Evolutionary conservation across 108 stramenopile genomes (phyloP).

Genomic region (Aurantiochytrium sp.): DNA sequence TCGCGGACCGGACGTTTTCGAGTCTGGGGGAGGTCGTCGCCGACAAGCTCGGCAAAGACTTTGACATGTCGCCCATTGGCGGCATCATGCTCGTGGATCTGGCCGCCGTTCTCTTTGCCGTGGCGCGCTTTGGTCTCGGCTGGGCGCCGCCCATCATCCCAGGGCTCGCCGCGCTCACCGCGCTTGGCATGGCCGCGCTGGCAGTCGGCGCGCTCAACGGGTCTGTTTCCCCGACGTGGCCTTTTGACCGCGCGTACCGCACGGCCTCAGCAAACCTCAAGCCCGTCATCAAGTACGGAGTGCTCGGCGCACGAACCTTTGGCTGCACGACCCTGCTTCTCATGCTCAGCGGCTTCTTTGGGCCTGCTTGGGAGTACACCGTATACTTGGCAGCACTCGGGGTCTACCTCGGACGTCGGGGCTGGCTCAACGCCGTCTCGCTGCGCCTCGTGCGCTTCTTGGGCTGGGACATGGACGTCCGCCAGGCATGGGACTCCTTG

Average conservation of each 20-base stretch:
- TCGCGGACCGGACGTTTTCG: slow-evolving; percentile 14
- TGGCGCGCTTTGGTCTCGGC: background rate
- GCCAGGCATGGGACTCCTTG: background rate
- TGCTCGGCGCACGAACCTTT: background rate
- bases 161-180: background rate
- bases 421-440: background rate
- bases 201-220: background rate
- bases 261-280: background rate
- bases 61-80: background rate
- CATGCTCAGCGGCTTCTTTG: background rate
- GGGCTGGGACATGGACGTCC: slow-evolving; percentile 10
- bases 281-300: background rate
- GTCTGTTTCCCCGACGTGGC: background rate
- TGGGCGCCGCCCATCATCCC: background rate
- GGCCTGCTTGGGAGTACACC: background rate
- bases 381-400: background rate
- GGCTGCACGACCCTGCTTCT: background rate
- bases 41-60: background rate
- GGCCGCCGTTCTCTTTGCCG: background rate
- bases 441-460: slow-evolving; percentile 3
- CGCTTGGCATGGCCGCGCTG: background rate
- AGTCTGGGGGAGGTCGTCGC: background rate
- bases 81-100: background rate
- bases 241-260: background rate
- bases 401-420: background rate